Evolutionary conservation across 148 eudicot species (phyloP).

Genomic region (Rhododendron vialii): DNA sequence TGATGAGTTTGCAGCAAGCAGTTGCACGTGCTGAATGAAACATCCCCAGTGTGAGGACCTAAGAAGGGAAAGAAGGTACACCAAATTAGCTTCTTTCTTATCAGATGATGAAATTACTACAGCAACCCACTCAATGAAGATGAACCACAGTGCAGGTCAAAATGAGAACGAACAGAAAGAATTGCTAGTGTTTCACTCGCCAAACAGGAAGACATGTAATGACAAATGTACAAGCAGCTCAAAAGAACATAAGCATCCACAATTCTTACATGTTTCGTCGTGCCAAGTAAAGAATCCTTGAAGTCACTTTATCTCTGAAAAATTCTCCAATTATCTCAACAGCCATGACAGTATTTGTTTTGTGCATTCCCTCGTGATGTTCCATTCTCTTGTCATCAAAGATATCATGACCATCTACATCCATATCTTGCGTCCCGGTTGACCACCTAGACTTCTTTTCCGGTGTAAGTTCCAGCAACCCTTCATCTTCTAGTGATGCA

Average conservation of each 20-base stretch:
- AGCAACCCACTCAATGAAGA: not conserved
- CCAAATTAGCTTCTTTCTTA: slow-evolving; percentile 1
- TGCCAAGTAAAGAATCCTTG: slow-evolving; percentile 73
- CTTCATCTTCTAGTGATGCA: slow-evolving; percentile 91
- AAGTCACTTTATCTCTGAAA: slow-evolving; percentile 56
- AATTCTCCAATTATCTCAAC: slow-evolving; percentile 68
- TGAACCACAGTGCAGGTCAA: not conserved
- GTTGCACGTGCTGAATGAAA: slow-evolving; percentile 50
- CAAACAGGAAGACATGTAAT: not conserved
- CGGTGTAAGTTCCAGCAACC: slow-evolving; percentile 56
- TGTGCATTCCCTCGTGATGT: slow-evolving; percentile 40
- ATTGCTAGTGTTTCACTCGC: not conserved
- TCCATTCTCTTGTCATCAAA: slow-evolving; percentile 49
- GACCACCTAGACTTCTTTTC: slow-evolving; percentile 76
- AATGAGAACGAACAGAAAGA: not conserved
- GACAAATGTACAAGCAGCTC: not conserved
- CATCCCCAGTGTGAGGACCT: slow-evolving; percentile 71
- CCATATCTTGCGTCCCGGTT: slow-evolving; percentile 57
- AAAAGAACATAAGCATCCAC: not conserved
- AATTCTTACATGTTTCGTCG: slow-evolving; percentile 70
- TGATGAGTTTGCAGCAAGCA: slow-evolving; percentile 62
- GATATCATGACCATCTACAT: slow-evolving; percentile 43
- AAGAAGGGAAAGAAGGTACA: slow-evolving; percentile 9
- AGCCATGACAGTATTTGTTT: slow-evolving; percentile 66
- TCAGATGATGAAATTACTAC: not conserved